Evolutionary conservation across 371 early-diverging fungal species (phyloP), one percentile per base, ranked within the genome.

Genomic region (Mucor mucedo): DNA sequence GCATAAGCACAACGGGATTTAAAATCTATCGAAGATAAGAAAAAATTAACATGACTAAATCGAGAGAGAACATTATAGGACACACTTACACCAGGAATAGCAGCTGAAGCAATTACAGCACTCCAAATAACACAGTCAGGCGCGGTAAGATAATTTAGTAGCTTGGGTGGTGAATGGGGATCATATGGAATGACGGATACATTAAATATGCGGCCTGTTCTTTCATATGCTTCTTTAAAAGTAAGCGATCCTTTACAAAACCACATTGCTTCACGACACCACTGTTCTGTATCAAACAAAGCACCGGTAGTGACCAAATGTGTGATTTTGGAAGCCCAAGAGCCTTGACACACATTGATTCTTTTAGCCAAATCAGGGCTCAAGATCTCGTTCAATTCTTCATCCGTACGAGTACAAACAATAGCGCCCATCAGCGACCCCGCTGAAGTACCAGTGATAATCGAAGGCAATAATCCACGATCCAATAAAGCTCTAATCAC

Each of bases 121-220:
- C 92, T 90, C 86, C 91, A 90, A 56, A 97, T 87, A 32, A 95
- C 80, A 60, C 95, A 92, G 62, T 96, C 86, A 11, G 97, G 98
- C 4, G 96, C 87, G 3, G 95, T 94, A 8, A 95, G 68, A 76
- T 96, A 94, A 70, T 95, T 94, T 32, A 96, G 76, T 30, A 95
- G 72, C 70, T 92, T 88, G 6, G 93, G 87, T 38, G 90, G 88
- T n/a, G 90, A 85, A 65, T 91, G 91, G 8, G 89, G 82, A 58
- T 90, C 93, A 62, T 87, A 86, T 4, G 89, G 84, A 28, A 93
- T 84, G n/a, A 95, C 94, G 3, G 93, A 80, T 13, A 96, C 90
- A 72, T 93, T 95, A 38, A 95, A 88, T 9, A 95, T 86, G 48
- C 94, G 83, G 11, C 97, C 96, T 0, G 96, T 95, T 47, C 89